Conservation (phyloP, 2,329 filamentous ascomycete species). For the Colletotrichum lindemuthianum region DNA sequence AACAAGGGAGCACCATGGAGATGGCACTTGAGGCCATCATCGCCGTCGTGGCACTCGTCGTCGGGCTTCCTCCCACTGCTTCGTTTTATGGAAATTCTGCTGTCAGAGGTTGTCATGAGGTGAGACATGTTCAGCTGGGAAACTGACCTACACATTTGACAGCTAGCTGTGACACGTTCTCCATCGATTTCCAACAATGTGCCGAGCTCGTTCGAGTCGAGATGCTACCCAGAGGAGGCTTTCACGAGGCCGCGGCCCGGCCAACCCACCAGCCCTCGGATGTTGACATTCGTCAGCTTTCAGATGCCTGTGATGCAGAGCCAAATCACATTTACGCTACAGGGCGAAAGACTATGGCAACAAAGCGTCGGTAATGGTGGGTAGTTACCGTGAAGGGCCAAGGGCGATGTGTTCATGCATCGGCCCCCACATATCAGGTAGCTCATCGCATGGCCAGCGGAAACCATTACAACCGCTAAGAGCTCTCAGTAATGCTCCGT, state of each 20-base stretch:
- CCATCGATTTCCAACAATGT: neutral
- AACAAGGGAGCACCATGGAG: constrained; percentile 1
- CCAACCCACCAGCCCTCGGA: neutral
- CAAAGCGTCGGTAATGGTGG: too few species aligned
- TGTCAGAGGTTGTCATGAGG: neutral
- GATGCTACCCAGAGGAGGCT: neutral
- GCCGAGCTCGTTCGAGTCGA: neutral
- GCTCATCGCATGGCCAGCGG: too few species aligned
- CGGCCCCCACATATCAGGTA: too few species aligned
- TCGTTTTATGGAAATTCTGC: constrained; percentile 20
- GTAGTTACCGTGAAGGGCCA: too few species aligned
- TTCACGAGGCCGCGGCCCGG: neutral
- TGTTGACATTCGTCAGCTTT: neutral
- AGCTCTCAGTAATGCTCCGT: too few species aligned
- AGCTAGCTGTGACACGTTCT: neutral
- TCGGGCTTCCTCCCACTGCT: constrained; percentile 5
- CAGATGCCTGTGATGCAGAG: neutral
- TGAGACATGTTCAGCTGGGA: too few species aligned
- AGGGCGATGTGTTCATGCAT: too few species aligned
- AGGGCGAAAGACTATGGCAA: too few species aligned
- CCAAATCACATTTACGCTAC: neutral
- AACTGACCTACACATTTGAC: too few species aligned
- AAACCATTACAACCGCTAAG: too few species aligned
- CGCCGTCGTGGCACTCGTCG: constrained; percentile 4
- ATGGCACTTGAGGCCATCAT: constrained; percentile 27